Base-by-base conservation (phyloP, 225 moss, liverwort and hornwort species). In the Physcomitrium patens region DNA sequence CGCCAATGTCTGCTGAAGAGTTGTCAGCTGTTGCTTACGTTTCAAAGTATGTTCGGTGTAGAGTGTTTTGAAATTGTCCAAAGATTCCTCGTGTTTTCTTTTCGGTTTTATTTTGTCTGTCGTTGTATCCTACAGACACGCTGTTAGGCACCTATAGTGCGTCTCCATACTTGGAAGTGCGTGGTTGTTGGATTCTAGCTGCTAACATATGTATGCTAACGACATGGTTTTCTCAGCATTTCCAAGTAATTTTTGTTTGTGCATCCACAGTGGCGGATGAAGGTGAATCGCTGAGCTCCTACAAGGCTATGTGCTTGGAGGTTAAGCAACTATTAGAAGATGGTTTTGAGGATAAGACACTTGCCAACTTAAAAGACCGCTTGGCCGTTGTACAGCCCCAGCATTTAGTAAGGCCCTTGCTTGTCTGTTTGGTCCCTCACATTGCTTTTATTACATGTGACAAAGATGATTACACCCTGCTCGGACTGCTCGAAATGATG, bases 1-100 rank as follows among this genome's bases (percentile, higher is more conserved):
- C 89, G 93, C 49, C 94, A 94, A 78, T 91, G 93, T 82, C 56
- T 99, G 48, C 77, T 99, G 63, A 94, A 93, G 83, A 89, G 89
- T 61, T 72, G 83, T 60, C 91, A 93, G 19, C 89, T 99, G 70
- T 79, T 99, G 47, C 86, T 99, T 65, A 91, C 91, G 0, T 91
- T 90, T 75, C 87, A 91, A 80, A 84, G 94, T 94, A 88, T 59
- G 80, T 75, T 63, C n/a, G 48, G 53, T 42, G 20, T 76, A 23
- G 26, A 69, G 41, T 61, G 61, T 77, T 55, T 70, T 18, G 24
- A 80, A 62, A 27, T 44, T 48, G 26, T 55, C 66, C n/a, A 0
- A 43, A 16, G 6, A 60, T 47, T 19, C 48, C 28, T 57, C 44
- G 23, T 48, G 28, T 71, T 71, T 71, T 48, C 60, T 18, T 10